Percentiles rank a stretch among this genome's conserved stretches.
phyloP scores from a whole-genome alignment of 805 yeast genomes.

The Saturnispora hagleri region DNA sequence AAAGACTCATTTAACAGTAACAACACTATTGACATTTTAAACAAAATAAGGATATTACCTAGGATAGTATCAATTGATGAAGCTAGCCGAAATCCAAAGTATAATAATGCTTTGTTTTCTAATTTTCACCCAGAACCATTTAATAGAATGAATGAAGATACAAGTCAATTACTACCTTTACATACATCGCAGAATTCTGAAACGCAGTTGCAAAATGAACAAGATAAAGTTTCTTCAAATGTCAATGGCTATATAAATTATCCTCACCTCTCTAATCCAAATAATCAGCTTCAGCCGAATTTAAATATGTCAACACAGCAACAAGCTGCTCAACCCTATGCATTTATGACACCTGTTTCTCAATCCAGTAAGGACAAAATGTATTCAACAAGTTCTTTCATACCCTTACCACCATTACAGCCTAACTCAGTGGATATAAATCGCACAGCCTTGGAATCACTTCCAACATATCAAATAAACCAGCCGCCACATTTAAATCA shows the following conservation, averaged over 20 bases:
- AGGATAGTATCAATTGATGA: conserved; percentile 1
- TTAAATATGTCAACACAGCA: not conserved
- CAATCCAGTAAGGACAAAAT: not conserved
- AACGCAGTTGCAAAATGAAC: not conserved
- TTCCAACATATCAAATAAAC: not conserved
- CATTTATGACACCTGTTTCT: not conserved
- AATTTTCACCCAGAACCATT: not conserved
- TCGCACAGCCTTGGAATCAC: not conserved
- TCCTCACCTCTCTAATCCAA: not conserved
- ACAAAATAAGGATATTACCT: conserved; percentile 2
- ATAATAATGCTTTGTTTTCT: not conserved
- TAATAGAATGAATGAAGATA: not conserved
- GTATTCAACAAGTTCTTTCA: not conserved
- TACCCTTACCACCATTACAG: not conserved
- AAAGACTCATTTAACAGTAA: not conserved
- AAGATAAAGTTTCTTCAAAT: not conserved
- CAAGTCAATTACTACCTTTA: not conserved
- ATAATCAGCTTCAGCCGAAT: not conserved
- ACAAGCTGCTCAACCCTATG: not conserved
- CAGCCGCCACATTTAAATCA: not conserved
- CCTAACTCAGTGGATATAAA: not conserved
- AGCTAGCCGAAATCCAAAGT: not conserved
- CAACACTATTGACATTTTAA: conserved; percentile 4
- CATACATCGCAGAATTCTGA: not conserved
- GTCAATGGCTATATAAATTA: not conserved